Conservation (phyloP, 495 filamentous ascomycete genomes). For the Aspergillus nanangensis region DNA sequence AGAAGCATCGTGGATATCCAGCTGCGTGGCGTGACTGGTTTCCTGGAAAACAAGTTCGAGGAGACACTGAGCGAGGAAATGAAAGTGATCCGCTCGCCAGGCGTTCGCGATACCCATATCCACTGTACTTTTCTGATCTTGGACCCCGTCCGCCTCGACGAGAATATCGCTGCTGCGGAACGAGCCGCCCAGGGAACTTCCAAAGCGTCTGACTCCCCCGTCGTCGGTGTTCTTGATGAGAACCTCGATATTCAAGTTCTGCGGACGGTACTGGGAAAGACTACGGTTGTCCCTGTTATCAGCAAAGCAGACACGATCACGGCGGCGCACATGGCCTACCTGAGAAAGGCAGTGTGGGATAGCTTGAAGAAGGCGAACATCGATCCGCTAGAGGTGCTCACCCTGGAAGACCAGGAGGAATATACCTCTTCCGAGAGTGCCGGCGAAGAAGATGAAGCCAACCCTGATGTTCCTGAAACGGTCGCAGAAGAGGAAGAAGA, state of each 20-base stretch:
- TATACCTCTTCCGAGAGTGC: conserved; percentile 57
- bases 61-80: conserved; percentile 97
- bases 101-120: conserved; percentile 92
- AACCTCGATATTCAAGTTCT: conserved; percentile 89
- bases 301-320: conserved; percentile 97
- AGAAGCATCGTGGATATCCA: conserved; percentile 92
- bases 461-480: conserved; percentile 30
- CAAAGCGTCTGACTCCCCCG: conserved; percentile 41
- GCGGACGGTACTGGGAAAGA: conserved; percentile 86
- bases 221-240: conserved; percentile 70
- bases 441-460: conserved; percentile 53
- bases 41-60: conserved; percentile 97
- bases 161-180: conserved; percentile 69
- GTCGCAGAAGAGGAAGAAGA: conserved; percentile 17
- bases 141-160: conserved; percentile 81
- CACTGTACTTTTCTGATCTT: conserved; percentile 93
- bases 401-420: conserved; percentile 69
- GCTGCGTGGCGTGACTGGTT: conserved; percentile 81
- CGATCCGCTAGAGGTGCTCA: conserved; percentile 83
- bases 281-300: conserved; percentile 92
- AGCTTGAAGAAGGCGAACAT: conserved; percentile 81
- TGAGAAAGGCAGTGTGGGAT: conserved; percentile 87
- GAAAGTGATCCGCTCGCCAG: conserved; percentile 90
- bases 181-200: conserved; percentile 51
- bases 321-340: conserved; percentile 82